phyloP scores from a whole-genome alignment of 140 eudicot genomes.

The Oenanthe javanica region DNA sequence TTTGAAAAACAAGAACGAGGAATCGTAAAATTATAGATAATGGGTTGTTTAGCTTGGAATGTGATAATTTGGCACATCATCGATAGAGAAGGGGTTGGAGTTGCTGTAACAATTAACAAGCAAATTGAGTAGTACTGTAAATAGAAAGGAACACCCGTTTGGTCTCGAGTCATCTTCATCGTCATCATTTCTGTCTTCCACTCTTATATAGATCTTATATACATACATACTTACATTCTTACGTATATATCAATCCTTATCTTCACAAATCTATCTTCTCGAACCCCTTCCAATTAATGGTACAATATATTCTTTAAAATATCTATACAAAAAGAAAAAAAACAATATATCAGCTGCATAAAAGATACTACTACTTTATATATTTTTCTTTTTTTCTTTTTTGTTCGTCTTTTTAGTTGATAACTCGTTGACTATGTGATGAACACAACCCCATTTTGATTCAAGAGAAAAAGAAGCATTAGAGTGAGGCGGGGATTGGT shows the following conservation, averaged over 20 bases:
- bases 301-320: background rate
- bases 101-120: no score
- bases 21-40: no score
- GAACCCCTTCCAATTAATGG: background rate
- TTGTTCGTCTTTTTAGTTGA: background rate
- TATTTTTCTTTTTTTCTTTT: background rate
- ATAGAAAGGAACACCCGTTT: no score
- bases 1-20: no score
- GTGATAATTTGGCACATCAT: no score
- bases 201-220: background rate
- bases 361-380: background rate
- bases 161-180: no score
- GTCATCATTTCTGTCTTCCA: background rate
- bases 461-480: background rate
- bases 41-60: no score
- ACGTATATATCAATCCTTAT: background rate
- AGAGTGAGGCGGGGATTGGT: no score
- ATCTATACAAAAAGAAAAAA: no score
- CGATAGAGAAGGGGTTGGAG: no score
- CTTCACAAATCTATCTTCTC: background rate
- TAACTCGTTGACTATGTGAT: background rate
- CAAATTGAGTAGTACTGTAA: no score
- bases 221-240: no score
- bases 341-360: background rate
- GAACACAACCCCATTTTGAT: background rate